Base-by-base conservation (phyloP, 345 rosid genomes). In the Euclidium syriacum region DNA sequence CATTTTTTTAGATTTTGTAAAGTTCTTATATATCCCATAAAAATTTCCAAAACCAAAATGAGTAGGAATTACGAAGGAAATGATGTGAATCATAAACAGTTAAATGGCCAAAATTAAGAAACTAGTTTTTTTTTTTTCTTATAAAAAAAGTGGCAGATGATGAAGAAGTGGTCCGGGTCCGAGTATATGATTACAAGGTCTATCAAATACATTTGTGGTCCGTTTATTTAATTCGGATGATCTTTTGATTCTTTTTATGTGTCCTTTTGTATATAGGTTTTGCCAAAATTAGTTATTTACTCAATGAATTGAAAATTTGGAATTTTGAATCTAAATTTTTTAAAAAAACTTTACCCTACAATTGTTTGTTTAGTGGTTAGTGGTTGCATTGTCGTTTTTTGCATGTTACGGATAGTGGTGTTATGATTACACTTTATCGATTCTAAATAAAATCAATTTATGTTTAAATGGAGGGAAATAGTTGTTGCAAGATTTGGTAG, bases 351-450 rank as follows among this genome's bases (percentile, higher is more conserved):
- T 24, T 47, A 10, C 19, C 12, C 3, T 52, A 16, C 58, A 26
- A 44, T 35, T 53, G 27, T 36, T 38, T 62, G 57, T 38, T 47
- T 43, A 44, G 36, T 23, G 26, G 63, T 44, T 61, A 62, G 74
- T 70, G 35, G 63, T 70, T 46, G 14, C 0, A 36, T 70, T 61
- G 73, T 70, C 63, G 41, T 49, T 42, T 68, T 12, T 36, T 65
- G 62, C 29, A 43, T 35, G 49, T 35, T 52, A 34, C 5, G 47
- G 51, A 70, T 53, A 53, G 20, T 62, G 34, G 26, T 19, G 56
- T 19, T 43, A 70, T 52, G 62, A 43, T 69, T 44, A 42, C 57
- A 25, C 18, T 68, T 29, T 12, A 34, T 44, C 22, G 17, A 34
- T 34, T 46, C 15, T 16, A 14, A 35, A 67, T 29, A 29, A 16